Evolutionary conservation across 257 asterid species (phyloP).

Genomic region (Nicotiana undulata): DNA sequence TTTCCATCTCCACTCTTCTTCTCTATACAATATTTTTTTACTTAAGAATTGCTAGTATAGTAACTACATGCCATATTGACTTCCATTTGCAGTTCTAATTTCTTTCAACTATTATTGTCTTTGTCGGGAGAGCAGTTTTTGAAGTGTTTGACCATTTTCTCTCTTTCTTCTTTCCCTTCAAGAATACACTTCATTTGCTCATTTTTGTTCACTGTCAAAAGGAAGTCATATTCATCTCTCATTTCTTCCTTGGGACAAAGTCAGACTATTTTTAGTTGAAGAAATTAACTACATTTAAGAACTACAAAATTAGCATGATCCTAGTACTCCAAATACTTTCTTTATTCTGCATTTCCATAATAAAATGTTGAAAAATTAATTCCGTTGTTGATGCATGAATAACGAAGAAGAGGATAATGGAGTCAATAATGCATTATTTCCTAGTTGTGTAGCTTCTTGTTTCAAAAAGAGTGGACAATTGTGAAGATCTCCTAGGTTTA

Average conservation of each 20-base stretch:
- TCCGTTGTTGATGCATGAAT: not conserved
- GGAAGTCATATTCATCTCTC: no score
- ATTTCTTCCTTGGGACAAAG: no score
- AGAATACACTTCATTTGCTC: not conserved
- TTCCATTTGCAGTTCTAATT: slow-evolving; percentile 4
- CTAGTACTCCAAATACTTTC: not conserved
- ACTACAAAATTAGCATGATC: not conserved
- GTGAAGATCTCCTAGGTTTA: not conserved
- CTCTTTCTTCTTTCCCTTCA: not conserved
- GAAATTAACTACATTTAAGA: no score
- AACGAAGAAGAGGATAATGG: not conserved
- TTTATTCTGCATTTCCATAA: not conserved
- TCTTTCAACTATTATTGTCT: slow-evolving; percentile 9
- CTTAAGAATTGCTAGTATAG: not conserved
- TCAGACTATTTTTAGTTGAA: no score
- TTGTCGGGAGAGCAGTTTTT: slow-evolving; percentile 20
- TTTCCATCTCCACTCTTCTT: not conserved
- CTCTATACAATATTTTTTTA: not conserved
- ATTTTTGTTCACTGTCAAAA: no score
- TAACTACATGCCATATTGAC: not conserved
- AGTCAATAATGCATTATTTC: slow-evolving; percentile 8
- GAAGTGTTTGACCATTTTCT: slow-evolving; percentile 18
- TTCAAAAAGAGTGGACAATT: slow-evolving; percentile 37
- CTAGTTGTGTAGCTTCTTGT: slow-evolving; percentile 15
- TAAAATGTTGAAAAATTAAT: not conserved